Evolutionary conservation across 768 basidiomycete genomes (phyloP).

Genomic region (Russula sp.): DNA sequence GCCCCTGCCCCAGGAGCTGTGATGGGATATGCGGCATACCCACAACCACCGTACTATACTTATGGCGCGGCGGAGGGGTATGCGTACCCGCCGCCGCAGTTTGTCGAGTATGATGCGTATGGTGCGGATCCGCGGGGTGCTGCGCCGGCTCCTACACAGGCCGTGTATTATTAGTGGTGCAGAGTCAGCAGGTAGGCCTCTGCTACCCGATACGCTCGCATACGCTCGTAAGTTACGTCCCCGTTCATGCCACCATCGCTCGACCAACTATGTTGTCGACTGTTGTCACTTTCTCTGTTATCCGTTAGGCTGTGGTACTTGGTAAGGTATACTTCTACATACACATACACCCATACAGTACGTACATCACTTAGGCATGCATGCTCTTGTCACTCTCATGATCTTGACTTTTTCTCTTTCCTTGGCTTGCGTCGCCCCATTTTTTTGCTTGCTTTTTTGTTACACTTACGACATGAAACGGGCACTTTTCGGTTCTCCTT

Average conservation of each 20-base stretch:
- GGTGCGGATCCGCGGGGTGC: constrained; percentile 7
- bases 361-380: constrained; percentile 5
- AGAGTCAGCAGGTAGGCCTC: too few relatives aligned
- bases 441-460: neutral
- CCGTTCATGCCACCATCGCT: too few relatives aligned
- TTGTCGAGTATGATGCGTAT: constrained; percentile 19
- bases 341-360: constrained; percentile 18
- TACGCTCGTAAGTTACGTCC: neutral
- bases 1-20: constrained; percentile 34
- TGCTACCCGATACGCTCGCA: neutral
- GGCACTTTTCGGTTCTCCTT: neutral
- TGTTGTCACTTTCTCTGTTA: neutral
- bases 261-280: neutral
- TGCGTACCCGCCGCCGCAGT: constrained; percentile 10
- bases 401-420: neutral
- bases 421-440: neutral
- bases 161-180: constrained; percentile 17
- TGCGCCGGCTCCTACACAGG: neutral
- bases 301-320: neutral
- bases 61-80: constrained; percentile 15
- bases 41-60: constrained; percentile 17
- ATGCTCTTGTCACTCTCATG: constrained; percentile 6
- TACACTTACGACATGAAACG: constrained; percentile 6
- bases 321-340: neutral
- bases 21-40: constrained; percentile 54